These are phyloP conservation scores for Boechera retrofracta DNA, from an alignment of 345 rosid species.

Conservation along the genomic window DNA sequence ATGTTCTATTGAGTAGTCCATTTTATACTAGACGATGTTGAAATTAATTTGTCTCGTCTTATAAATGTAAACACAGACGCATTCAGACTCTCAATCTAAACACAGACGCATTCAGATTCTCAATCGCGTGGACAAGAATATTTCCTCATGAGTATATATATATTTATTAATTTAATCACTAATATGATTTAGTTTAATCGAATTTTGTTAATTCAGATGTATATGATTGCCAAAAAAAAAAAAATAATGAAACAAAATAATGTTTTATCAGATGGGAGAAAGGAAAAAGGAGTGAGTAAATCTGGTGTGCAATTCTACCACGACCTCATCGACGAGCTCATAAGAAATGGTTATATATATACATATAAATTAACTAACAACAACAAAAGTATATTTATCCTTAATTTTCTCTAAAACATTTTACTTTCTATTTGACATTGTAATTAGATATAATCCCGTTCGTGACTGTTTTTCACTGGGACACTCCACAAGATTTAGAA, in stretches of 20 bases:
- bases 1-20: not conserved
- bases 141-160: conserved; percentile 44
- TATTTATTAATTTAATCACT: not conserved
- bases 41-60: not conserved
- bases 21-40: not conserved
- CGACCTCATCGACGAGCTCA: conserved; percentile 51
- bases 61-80: conserved; percentile 48
- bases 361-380: not conserved
- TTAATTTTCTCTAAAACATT: not conserved
- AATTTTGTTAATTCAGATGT: not conserved
- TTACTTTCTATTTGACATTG: not conserved
- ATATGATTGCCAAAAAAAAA: not conserved
- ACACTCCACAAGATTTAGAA: conserved; percentile 43
- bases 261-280: conserved; percentile 46
- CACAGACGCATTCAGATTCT: conserved; percentile 52
- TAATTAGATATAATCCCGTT: conserved; percentile 23
- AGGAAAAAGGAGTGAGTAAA: conserved; percentile 48
- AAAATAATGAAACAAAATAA: not conserved
- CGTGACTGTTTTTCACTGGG: conserved; percentile 45
- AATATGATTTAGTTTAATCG: not conserved
- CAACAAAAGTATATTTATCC: not conserved
- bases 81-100: conserved; percentile 53
- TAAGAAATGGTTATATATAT: conserved; percentile 40
- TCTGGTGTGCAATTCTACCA: conserved; percentile 56
- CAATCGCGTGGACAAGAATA: conserved; percentile 60